Conservation (phyloP, 257 asterid genomes). For the Nicotiana noctiflora region DNA sequence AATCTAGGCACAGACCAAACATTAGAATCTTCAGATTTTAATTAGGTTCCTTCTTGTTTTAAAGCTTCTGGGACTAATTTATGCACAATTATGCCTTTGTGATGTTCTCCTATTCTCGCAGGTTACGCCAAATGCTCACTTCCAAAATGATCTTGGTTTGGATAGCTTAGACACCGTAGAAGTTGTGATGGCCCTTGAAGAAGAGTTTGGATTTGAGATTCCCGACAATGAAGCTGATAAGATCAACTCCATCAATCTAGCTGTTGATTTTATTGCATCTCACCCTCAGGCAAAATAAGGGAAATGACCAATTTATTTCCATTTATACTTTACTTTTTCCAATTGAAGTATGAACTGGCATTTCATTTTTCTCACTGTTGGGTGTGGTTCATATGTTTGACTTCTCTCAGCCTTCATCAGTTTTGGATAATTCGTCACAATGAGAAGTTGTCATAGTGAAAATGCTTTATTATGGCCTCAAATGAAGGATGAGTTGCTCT, state of each 20-base stretch:
- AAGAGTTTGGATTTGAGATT: slow-evolving; percentile 32
- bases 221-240: slow-evolving; percentile 32
- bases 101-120: background rate
- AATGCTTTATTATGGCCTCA: background rate
- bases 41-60: background rate
- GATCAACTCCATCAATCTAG: slow-evolving; percentile 23
- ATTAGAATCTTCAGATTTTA: no score
- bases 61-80: background rate
- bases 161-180: slow-evolving; percentile 23
- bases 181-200: slow-evolving; percentile 31
- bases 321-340: background rate
- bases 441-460: background rate
- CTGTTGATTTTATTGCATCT: slow-evolving; percentile 29
- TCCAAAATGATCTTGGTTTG: slow-evolving; percentile 35
- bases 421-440: background rate
- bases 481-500: background rate
- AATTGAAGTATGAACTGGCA: background rate
- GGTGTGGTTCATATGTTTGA: background rate
- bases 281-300: slow-evolving; percentile 26
- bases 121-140: slow-evolving; percentile 31
- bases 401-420: background rate
- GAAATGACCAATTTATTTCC: background rate
- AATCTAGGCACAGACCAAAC: no score
- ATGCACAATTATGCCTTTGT: background rate
- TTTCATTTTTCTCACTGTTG: background rate